Evolutionary conservation across 805 yeast species (phyloP).

Genomic region (Saturnispora quitensis): DNA sequence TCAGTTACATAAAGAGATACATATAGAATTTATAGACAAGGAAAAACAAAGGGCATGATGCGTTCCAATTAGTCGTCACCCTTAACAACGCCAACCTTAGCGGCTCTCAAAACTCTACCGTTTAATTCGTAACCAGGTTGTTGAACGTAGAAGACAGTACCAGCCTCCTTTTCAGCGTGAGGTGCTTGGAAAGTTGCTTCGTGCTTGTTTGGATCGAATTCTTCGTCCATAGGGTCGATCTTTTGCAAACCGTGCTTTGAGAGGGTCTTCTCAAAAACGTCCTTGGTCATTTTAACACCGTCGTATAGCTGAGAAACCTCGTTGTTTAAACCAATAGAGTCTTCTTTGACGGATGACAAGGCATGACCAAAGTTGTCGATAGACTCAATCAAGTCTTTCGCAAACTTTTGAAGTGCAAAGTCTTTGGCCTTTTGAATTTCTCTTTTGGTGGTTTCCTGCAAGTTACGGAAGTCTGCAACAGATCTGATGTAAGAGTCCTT

Average conservation of each 20-base stretch:
- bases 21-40: slow-evolving; percentile 2
- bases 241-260: slow-evolving; percentile 70
- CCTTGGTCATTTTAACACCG: slow-evolving; percentile 86
- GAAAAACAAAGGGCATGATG: neutral
- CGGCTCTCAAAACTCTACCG: slow-evolving; percentile 85
- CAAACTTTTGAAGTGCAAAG: slow-evolving; percentile 86
- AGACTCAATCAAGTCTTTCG: slow-evolving; percentile 81
- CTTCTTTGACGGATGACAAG: slow-evolving; percentile 58
- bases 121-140: slow-evolving; percentile 82
- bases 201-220: slow-evolving; percentile 83
- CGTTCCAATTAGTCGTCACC: slow-evolving; percentile 28
- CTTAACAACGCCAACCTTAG: slow-evolving; percentile 91
- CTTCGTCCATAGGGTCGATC: slow-evolving; percentile 75
- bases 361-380: slow-evolving; percentile 89
- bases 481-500: slow-evolving; percentile 78
- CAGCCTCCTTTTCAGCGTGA: slow-evolving; percentile 82
- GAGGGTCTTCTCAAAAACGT: slow-evolving; percentile 77
- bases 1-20: neutral
- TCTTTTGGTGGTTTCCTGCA: slow-evolving; percentile 82
- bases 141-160: slow-evolving; percentile 87
- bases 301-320: slow-evolving; percentile 72
- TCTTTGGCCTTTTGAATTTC: slow-evolving; percentile 83
- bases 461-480: slow-evolving; percentile 85
- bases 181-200: slow-evolving; percentile 89
- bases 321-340: slow-evolving; percentile 44